Base-by-base conservation (phyloP, 768 basidiomycete species). In the Dioszegia aurantiaca region DNA sequence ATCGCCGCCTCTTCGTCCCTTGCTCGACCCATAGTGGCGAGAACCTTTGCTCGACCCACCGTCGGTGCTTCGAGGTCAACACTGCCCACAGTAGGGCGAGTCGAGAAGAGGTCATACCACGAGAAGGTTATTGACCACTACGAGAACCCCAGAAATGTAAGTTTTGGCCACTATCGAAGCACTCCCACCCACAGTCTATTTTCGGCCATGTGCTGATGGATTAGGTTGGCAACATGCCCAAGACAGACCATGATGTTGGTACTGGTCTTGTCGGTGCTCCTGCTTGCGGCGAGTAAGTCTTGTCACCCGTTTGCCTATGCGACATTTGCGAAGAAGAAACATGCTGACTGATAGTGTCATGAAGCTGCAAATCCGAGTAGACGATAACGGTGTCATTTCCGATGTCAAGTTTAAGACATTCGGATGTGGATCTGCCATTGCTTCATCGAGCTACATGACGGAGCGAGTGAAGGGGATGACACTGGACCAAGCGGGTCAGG, bases 331-430 rank as follows among this genome's bases (percentile, higher is more conserved):
- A 23, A 12, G 16, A 14, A 24, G 8, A 33, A 19, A 28, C 14
- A 27, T 42, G 42, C 49, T 56, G 41, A 56, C 37, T 21, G 19
- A 19, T 31, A 69, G 65, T 51, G 94, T 97, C 44, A 99, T 99
- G 94, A 98, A 98, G 78, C 86, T 99, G 11, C 94, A 98, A 79
- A 99, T 99, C 73, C 87, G 90, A 67, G 95, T 99, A 57, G 86
- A 94, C 77, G 92, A 94, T 59, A 82, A 88, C 59, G 74, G 71
- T 33, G 83, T 97, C 78, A 99, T 99, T 72, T 88, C 87, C 46
- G 95, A 99, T 75, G 95, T 97, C 79, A 95, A 94, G 80, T 98
- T 98, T 83, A 99, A 98, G 82, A 98, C 95, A 0, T 98, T 99
- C 77, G 94, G 95, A 2, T 98, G 95, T 77, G 95, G 95, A 53